Evolutionary conservation across 2,329 filamentous ascomycete species (phyloP), one percentile per base, ranked within the genome.

Genomic region (Xylariaceae sp.): DNA sequence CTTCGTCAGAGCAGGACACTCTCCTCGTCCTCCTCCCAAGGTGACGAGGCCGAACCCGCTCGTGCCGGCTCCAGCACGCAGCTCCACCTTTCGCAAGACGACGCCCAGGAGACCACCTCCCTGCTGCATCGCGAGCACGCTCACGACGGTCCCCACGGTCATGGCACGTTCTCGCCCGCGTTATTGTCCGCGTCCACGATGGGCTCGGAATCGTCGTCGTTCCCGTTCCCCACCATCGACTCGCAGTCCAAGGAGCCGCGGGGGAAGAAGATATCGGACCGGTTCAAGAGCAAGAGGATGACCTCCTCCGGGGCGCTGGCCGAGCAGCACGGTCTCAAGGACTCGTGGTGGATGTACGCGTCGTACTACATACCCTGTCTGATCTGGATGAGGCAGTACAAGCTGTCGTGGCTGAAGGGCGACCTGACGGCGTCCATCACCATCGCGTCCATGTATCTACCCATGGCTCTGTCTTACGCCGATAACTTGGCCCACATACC

Each of bases 391-490:
- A 71, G 69, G 33, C 86, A 94, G 61, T 98, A 98, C 60, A 77
- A 75, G 47, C 80, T 77, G 72, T 74, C 77, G 3, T 94, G 85
- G 59, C 60, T 96, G 30, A 77, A 81, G 47, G 92, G 92, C 30
- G 92, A 98, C 58, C 63, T 96, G 13, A 68, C 94, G 11, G 83
- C 90, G 7, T 89, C 90, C 31, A 58, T 96, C 42, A 96, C 92
- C n/a, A 82, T 98, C 65, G 86, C 90, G n/a, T 94, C 89, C 17
- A 92, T 98, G 64, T 98, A 98, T 58, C 83, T 98, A 23, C 92
- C 92, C 32, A 95, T 98, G 89, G 83, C 88, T 0, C 73, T 98
- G 11, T 96, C 92, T 0, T 82, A 93, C 44, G 88, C 92, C 35
- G 79, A 86, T 25, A 96, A 96, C 53, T 77, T 98, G 26, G 88